These are phyloP conservation scores for Boechera stricta DNA, from an alignment of 345 rosid species.

Conservation along the genomic window DNA sequence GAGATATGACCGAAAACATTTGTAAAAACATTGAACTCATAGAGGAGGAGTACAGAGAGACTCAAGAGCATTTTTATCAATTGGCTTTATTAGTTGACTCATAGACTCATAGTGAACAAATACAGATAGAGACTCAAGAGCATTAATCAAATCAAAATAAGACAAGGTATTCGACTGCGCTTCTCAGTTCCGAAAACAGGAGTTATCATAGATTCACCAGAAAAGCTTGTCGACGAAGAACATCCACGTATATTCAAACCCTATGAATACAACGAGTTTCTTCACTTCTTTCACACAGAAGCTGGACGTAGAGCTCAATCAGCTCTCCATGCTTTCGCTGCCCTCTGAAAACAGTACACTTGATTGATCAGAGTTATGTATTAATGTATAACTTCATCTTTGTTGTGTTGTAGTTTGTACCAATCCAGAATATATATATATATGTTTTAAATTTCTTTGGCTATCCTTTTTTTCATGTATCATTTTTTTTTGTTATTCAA, in stretches of 20 bases:
- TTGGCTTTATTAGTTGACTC: constrained; percentile 1
- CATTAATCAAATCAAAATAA: not conserved
- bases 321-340: constrained; percentile 52
- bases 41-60: not conserved
- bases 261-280: constrained; percentile 51
- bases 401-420: not conserved
- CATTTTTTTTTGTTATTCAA: not conserved
- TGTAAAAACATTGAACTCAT: not conserved
- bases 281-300: constrained; percentile 47
- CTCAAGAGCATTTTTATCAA: not conserved
- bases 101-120: not conserved
- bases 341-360: constrained; percentile 29
- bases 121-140: not conserved
- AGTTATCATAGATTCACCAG: constrained; percentile 51
- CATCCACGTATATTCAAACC: constrained; percentile 62
- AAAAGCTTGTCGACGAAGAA: constrained; percentile 59
- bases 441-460: not conserved
- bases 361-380: not conserved
- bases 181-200: constrained; percentile 60
- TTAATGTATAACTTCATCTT: not conserved
- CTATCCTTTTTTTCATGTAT: not conserved
- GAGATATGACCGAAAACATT: too few relatives aligned
- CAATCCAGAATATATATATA: not conserved
- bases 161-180: constrained; percentile 57
- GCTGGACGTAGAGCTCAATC: constrained; percentile 47